These are phyloP conservation scores for Stentor coeruleus DNA, from an alignment of 73 alveolate genomes.

Conservation along the genomic window DNA sequence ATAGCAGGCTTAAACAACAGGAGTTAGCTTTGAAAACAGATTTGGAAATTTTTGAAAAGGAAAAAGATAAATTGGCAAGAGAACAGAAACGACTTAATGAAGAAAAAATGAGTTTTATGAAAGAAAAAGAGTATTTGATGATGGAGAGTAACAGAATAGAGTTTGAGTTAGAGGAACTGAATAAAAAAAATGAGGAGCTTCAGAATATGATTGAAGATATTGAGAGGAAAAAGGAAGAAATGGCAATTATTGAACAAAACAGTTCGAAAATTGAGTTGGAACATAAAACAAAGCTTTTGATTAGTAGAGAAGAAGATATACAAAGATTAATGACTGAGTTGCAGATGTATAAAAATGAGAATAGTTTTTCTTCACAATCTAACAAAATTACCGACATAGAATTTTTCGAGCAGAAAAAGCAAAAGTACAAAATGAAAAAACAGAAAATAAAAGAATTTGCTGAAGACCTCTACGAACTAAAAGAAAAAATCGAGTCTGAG, in stretches of 20 bases:
- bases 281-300: neutral
- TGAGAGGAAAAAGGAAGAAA: neutral
- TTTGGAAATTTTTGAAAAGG: neutral
- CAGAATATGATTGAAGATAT: neutral
- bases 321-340: neutral
- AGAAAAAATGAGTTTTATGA: neutral
- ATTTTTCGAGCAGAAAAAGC: neutral
- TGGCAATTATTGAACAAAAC: neutral
- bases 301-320: neutral
- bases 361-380: neutral
- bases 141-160: neutral
- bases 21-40: neutral
- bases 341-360: neutral
- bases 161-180: neutral
- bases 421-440: neutral
- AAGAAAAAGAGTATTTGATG: neutral
- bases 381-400: neutral
- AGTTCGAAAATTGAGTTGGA: neutral
- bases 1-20: neutral
- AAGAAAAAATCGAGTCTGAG: neutral
- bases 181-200: neutral
- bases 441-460: neutral
- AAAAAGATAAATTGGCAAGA: neutral
- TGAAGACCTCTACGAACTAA: neutral
- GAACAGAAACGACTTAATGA: neutral